Percentiles rank a stretch among this genome's conserved stretches.
Conservation (phyloP, 129 eudicot species). For the Escallonia herrerae region DNA sequence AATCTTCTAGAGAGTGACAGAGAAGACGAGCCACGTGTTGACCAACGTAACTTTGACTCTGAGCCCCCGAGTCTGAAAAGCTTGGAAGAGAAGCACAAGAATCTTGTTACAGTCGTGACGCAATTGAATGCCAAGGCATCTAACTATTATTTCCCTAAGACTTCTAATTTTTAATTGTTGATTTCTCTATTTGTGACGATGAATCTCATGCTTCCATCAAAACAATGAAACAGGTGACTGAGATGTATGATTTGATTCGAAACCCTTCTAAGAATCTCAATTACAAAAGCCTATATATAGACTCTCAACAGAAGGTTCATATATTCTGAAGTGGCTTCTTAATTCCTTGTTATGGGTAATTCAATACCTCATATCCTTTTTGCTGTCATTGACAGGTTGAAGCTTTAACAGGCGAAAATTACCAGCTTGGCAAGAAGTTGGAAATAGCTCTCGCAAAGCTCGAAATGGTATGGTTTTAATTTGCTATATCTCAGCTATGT, state of each 20-base stretch:
- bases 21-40: constrained; percentile 16
- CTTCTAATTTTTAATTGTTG: not conserved
- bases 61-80: not conserved
- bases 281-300: constrained; percentile 29
- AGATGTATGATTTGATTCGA: not conserved
- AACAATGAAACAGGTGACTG: constrained; percentile 14
- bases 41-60: not conserved
- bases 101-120: constrained; percentile 13
- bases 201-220: not conserved
- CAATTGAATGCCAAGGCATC: constrained; percentile 21
- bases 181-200: not conserved
- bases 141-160: not conserved
- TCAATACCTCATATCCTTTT: not conserved
- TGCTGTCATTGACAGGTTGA: constrained; percentile 24
- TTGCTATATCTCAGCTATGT: not conserved
- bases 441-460: constrained; percentile 25
- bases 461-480: constrained; percentile 27
- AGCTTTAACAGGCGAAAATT: constrained; percentile 20
- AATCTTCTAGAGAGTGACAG: constrained; percentile 25
- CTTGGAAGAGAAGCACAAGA: constrained; percentile 18
- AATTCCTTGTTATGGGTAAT: not conserved
- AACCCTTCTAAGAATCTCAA: constrained; percentile 1
- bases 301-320: constrained; percentile 32
- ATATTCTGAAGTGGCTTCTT: not conserved
- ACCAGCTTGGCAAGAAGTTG: constrained; percentile 24